Base-by-base conservation (phyloP, 371 early-diverging fungal species). In the Mucor mucedo region DNA sequence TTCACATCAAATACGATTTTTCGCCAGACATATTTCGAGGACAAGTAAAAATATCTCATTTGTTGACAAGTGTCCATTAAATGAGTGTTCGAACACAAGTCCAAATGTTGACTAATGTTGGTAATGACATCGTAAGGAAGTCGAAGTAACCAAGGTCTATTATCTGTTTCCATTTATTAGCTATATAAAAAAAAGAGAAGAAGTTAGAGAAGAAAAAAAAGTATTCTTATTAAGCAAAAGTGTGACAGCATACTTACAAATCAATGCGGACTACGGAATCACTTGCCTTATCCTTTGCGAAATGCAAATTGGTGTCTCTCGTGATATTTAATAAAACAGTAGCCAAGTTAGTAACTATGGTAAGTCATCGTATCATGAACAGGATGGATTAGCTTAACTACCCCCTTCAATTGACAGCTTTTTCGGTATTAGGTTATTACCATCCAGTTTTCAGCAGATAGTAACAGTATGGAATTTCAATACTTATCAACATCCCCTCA, bases 1-100 rank as follows among this genome's bases (percentile, higher is more conserved):
- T 63, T 61, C 0, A 73, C 40, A 55, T 77, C 76, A 57, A 82
- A 66, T 4, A 65, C 67, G 28, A 82, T 68, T 6, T 56, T 62
- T 55, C 65, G 62, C 82, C 82, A 82, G 2, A 77, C n/a, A 28
- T 55, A 57, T 27, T 44, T 65, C 14, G 72, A 71, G 13, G 64
- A 62, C 4, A 80, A 60, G 32, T 70, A 67, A 39, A 67, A 52
- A 44, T 72, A 72, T 7, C 80, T 73, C 52, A 69, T 66, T 5
- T 63, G 62, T 32, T 61, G 64, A 45, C 78, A 78, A 4, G 79
- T 78, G 54, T 80, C 81, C 69, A 75, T 62, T 29, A 79, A 48
- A 42, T 68, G 70, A 61, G 70, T 73, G n/a, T 68, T 63, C 0
- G 76, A 74, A 33, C 76, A 76, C 9, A 79, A 38, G 28, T 79